Percentiles rank a stretch among this genome's conserved stretches.
Conservation (phyloP, 306 rosid genomes). For the Neltuma alba region DNA sequence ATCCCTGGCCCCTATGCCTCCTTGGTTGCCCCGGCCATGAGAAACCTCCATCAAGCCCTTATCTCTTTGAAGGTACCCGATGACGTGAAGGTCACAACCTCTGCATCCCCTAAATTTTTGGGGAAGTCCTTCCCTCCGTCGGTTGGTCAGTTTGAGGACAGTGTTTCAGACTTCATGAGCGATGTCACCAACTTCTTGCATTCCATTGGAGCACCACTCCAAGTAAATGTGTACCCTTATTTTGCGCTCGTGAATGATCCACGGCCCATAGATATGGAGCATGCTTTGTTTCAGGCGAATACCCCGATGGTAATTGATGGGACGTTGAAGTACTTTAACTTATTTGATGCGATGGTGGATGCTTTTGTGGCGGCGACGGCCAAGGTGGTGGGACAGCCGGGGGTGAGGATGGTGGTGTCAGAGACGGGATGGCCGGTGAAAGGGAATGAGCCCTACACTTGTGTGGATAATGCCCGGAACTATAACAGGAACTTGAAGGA, state of each 20-base stretch:
- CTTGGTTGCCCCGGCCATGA: slow-evolving; percentile 1
- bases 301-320: not conserved
- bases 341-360: slow-evolving; percentile 15
- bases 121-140: slow-evolving; percentile 10
- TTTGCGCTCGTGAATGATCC: not conserved
- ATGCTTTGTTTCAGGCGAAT: not conserved
- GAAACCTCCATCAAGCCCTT: not conserved
- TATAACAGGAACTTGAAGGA: not conserved
- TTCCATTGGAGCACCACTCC: not conserved
- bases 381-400: not conserved
- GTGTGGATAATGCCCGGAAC: not conserved
- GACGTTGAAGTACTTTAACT: not conserved
- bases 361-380: not conserved
- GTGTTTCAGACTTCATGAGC: not conserved
- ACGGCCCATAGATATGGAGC: not conserved
- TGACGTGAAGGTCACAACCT: slow-evolving; percentile 4
- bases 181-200: not conserved
- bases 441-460: slow-evolving; percentile 11
- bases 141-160: not conserved
- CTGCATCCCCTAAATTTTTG: not conserved
- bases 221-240: not conserved
- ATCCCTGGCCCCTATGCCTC: not conserved
- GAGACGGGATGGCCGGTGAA: slow-evolving; percentile 11
- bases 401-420: not conserved
- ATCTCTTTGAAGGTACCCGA: not conserved